Base-by-base conservation (phyloP, 1,284 basidiomycete genomes). In the Rhodotorula sp. region DNA sequence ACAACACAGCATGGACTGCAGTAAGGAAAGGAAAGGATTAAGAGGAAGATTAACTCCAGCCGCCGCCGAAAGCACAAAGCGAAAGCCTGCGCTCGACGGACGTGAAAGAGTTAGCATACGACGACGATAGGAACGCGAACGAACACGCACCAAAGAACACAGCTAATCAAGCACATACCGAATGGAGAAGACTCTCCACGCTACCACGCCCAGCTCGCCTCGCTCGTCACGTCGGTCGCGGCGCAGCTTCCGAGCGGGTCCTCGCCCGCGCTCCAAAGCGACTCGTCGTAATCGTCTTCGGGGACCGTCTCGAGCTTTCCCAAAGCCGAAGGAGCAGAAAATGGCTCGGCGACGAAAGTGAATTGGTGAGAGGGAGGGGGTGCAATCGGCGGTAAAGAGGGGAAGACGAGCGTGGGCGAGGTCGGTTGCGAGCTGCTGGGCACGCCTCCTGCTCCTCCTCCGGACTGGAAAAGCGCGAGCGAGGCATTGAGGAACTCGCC, bases 161-260 rank as follows among this genome's bases (percentile, higher is more conserved):
- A 8, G 50, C 23, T n/a, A n/a, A 2, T 52, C 21, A n/a, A n/a
- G n/a, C 23, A 52, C 10, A 8, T n/a, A n/a, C n/a, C 50, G 50
- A 52, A 34, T 43, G 15, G 31, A 21, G 28, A 0, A 14, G 34
- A 34, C 34, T 6, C 34, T 6, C 34, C 5, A 34, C 1, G 18
- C 7, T 49, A 67, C 66, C 60, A 62, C 12, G 54, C 66, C 66
- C 66, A 67, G 23, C 66, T 62, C 60, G 66, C 66, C 61, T 67
- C 66, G 45, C 66, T 67, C 55, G 54, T 57, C 26, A 54, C 66
- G 28, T 67, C 66, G 5, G 60, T 67, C 34, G 55, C 66, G 5
- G 49, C 28, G 56, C 49, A 62, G 47, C 57, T 50, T 26, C 62
- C 45, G 38, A 57, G 38, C 31, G 60, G 55, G 34, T 62, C 60